Base-by-base conservation (phyloP, 352 stramenopile genomes). In the Pythium insidiosum region DNA sequence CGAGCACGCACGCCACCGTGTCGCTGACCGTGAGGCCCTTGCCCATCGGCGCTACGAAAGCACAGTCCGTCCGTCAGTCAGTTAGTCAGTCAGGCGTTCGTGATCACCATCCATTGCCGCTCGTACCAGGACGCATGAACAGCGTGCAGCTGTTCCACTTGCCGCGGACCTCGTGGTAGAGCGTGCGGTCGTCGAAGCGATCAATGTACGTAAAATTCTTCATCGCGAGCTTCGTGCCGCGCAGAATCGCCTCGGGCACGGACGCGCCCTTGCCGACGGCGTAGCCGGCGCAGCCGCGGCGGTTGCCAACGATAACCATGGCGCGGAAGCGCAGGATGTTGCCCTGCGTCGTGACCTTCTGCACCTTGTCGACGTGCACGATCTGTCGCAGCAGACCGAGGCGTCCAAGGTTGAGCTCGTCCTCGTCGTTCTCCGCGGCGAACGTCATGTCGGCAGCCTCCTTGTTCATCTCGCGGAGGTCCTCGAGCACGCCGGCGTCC, bases 131-230 rank as follows among this genome's bases (percentile, higher is more conserved):
- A 31, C 87, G 69, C 24, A 98, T 63, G 43, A 91, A 84, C 7
- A 98, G 78, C 54, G 81, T 94, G 63, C 85, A 97, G 41, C 79
- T 96, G 72, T 98, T 98, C 75, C 96, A 96, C 63, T 95, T 96
- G 56, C 94, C 94, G 20, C 73, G 73, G 51, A 97, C 70, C 58
- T 98, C 91, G 53, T 95, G 77, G 51, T 78, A 95, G 31, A 98
- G 67, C 42, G 84, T 93, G 42, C 70, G 68, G 48, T 94, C 72
- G 47, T 95, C 73, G 63, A 97, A 98, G 43, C 91, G 84, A 66
- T 98, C 91, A 28, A 97, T 77, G 71, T 95, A 97, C 50, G 94
- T 95, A 41, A 98, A 94, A 56, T 95, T 94, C 53, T 93, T 90
- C 56, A 95, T 93, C 49, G 85, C 90, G 40, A 91, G 77, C 50